A percentile compares a stretch with the other conserved stretches of the same genome.
Evolutionary conservation across 345 rosid genomes (phyloP).

Genomic region (Corchorus capsularis): DNA sequence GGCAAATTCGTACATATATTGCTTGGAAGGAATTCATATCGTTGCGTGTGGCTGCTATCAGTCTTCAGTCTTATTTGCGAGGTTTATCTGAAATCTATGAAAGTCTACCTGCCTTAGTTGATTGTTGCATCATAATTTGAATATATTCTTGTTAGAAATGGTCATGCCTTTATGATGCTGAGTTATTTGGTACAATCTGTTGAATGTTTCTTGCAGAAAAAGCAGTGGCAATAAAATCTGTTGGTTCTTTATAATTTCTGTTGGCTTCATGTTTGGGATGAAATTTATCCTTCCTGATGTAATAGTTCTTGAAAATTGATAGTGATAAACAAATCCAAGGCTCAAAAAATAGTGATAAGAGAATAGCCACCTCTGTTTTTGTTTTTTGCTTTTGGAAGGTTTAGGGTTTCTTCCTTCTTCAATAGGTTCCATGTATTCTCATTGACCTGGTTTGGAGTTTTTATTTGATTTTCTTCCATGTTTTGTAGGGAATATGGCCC

Average conservation of each 20-base stretch:
- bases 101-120: neutral
- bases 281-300: neutral
- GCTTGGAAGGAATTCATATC: constrained; percentile 71
- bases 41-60: constrained; percentile 66
- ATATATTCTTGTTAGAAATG: constrained; percentile 9
- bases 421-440: neutral
- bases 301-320: neutral
- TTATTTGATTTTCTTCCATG: neutral
- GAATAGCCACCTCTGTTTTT: neutral
- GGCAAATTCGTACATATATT: constrained; percentile 70
- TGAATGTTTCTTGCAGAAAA: neutral
- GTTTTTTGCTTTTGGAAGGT: neutral
- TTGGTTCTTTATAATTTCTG: too few relatives aligned
- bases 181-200: neutral
- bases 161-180: neutral
- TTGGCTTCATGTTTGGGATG: neutral
- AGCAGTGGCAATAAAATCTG: neutral
- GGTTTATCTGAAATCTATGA: constrained; percentile 48
- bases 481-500: constrained; percentile 58
- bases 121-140: constrained; percentile 6
- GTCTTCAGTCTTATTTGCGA: constrained; percentile 71
- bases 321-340: neutral
- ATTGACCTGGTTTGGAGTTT: neutral
- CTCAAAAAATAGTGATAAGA: neutral
- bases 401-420: neutral